Percentiles rank a stretch among this genome's conserved stretches.
Conservation (phyloP, 2,329 filamentous ascomycete genomes). For the Sclerotinia trifoliorum region DNA sequence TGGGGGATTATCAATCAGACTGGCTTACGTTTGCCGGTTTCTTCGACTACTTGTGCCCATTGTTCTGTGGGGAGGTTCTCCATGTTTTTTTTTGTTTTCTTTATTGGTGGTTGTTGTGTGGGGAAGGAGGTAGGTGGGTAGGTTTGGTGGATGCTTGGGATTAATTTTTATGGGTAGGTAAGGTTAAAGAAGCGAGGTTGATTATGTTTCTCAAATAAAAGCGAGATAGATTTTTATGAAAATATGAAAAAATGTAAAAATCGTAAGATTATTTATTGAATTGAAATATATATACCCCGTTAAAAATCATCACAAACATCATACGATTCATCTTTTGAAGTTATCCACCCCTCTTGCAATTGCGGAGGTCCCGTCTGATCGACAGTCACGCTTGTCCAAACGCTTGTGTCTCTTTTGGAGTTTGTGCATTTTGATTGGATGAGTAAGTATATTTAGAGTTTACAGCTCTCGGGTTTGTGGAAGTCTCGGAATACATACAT, state of each 20-base stretch:
- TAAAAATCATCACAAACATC: background rate
- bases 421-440: background rate
- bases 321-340: background rate
- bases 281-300: too few species aligned
- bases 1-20: conserved; percentile 14
- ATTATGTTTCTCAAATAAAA: background rate
- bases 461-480: background rate
- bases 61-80: conserved; percentile 72
- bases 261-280: too few species aligned
- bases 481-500: background rate
- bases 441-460: background rate
- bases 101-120: conserved; percentile 1
- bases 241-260: too few species aligned
- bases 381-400: background rate
- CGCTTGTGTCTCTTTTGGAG: background rate
- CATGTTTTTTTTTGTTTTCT: conserved; percentile 27
- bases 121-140: too few species aligned
- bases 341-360: background rate
- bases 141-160: too few species aligned
- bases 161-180: too few species aligned
- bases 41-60: conserved; percentile 88
- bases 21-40: conserved; percentile 67
- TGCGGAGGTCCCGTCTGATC: background rate
- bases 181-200: too few species aligned
- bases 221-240: too few species aligned